A percentile compares a stretch with the other conserved stretches of the same genome.
Conservation (phyloP, 495 filamentous ascomycete species). For the Opeltia flavorubescens region DNA sequence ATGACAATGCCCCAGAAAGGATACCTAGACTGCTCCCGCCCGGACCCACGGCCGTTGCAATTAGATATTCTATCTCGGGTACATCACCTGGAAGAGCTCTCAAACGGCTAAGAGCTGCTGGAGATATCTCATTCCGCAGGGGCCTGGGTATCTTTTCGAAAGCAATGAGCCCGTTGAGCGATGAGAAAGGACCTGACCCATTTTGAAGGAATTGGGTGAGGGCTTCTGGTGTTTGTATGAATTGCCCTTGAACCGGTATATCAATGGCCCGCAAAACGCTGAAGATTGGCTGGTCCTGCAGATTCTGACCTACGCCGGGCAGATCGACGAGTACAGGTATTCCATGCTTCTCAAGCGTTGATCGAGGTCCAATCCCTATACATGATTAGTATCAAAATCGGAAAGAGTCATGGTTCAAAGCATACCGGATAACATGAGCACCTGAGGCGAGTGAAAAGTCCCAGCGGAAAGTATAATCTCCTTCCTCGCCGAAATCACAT, state of each 20-base stretch:
- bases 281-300: conserved; percentile 31
- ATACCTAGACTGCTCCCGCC: conserved; percentile 28
- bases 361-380: conserved; percentile 27
- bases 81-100: conserved; percentile 33
- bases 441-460: conserved; percentile 31
- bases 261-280: conserved; percentile 17
- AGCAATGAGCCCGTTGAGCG: conserved; percentile 19
- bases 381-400: background rate
- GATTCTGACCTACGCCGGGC: conserved; percentile 50
- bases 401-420: no score
- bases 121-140: conserved; percentile 16
- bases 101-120: conserved; percentile 17
- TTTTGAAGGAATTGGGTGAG: conserved; percentile 10
- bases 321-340: conserved; percentile 40
- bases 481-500: conserved; percentile 28
- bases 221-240: conserved; percentile 6
- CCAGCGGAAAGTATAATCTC: conserved; percentile 47
- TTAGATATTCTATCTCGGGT: conserved; percentile 45
- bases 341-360: conserved; percentile 19
- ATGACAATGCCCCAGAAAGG: conserved; percentile 26
- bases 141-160: conserved; percentile 36
- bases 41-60: conserved; percentile 13
- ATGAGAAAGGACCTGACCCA: conserved; percentile 22
- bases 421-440: conserved; percentile 32
- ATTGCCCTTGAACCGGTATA: conserved; percentile 11